Evolutionary conservation across 2,329 filamentous ascomycete species (phyloP).

Genomic region (Pezicula carpinea): DNA sequence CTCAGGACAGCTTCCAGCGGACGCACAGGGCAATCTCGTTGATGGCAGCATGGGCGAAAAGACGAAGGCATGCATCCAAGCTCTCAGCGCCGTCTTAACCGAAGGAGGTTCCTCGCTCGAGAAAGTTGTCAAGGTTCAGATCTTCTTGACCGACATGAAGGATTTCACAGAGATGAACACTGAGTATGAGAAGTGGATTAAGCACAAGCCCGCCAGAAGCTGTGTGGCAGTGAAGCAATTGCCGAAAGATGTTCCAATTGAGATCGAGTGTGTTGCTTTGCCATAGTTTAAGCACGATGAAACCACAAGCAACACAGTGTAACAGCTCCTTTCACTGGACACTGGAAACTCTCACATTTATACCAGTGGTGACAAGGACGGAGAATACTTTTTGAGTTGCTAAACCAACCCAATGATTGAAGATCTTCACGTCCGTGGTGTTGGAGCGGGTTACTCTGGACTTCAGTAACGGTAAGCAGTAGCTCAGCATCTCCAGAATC

Average conservation of each 20-base stretch:
- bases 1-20: conserved; percentile 45
- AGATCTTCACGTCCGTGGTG: no score
- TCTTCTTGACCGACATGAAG: conserved; percentile 89
- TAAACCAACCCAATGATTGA: no score
- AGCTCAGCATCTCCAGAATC: no score
- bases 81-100: conserved; percentile 77
- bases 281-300: conserved; percentile 34
- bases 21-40: conserved; percentile 23
- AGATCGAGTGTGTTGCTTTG: conserved; percentile 85
- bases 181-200: conserved; percentile 79
- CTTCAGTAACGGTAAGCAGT: no score
- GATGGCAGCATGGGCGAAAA: conserved; percentile 59
- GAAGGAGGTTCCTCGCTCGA: conserved; percentile 74
- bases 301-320: no score
- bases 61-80: conserved; percentile 62
- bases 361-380: no score
- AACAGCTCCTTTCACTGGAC: no score
- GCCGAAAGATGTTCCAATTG: conserved; percentile 79
- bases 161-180: conserved; percentile 85
- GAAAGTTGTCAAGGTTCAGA: conserved; percentile 84
- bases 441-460: no score
- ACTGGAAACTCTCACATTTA: no score
- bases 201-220: conserved; percentile 79
- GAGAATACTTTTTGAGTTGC: no score
- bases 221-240: conserved; percentile 88